Percentiles rank a stretch among this genome's conserved stretches.
These are phyloP conservation scores for Lipomyces orientalis DNA, from an alignment of 805 yeast species.

Conservation along the genomic window DNA sequence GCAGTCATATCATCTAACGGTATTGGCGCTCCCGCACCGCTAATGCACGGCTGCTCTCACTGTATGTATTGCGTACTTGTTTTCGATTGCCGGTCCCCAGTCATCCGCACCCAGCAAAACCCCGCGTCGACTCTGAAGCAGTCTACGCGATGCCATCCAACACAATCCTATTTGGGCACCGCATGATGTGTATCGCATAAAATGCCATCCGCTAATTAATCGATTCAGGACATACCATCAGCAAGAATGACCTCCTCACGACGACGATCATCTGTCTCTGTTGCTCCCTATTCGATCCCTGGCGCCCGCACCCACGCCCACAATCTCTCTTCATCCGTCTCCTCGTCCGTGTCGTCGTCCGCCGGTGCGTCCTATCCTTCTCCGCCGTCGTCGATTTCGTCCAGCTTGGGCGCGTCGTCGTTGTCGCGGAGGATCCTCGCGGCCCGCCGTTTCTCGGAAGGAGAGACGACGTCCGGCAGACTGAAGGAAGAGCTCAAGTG, in stretches of 20 bases:
- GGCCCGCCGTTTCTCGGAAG: slow-evolving; percentile 81
- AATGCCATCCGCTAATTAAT: background rate
- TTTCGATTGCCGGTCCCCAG: background rate
- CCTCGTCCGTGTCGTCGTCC: slow-evolving; percentile 30
- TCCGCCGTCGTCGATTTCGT: slow-evolving; percentile 29
- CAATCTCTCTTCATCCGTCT: slow-evolving; percentile 26
- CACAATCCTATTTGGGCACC: background rate
- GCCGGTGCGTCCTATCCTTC: slow-evolving; percentile 22
- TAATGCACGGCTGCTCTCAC: slow-evolving; percentile 16
- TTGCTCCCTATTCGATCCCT: slow-evolving; percentile 37
- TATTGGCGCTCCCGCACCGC: background rate
- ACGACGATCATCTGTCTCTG: slow-evolving; percentile 34
- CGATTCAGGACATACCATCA: slow-evolving; percentile 15
- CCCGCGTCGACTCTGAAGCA: background rate
- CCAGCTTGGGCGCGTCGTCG: slow-evolving; percentile 26
- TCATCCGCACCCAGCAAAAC: background rate
- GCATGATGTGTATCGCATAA: background rate
- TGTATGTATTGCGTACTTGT: slow-evolving; percentile 6
- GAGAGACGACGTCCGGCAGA: slow-evolving; percentile 71
- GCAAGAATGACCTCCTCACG: slow-evolving; percentile 23
- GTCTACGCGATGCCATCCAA: background rate
- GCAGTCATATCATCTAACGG: background rate
- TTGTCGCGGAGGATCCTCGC: slow-evolving; percentile 54
- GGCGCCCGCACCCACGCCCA: slow-evolving; percentile 29
- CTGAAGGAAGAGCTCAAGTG: slow-evolving; percentile 83